Percentiles rank a stretch among this genome's conserved stretches.
phyloP scores from a whole-genome alignment of 345 rosid genomes.

The Salix dunnii region DNA sequence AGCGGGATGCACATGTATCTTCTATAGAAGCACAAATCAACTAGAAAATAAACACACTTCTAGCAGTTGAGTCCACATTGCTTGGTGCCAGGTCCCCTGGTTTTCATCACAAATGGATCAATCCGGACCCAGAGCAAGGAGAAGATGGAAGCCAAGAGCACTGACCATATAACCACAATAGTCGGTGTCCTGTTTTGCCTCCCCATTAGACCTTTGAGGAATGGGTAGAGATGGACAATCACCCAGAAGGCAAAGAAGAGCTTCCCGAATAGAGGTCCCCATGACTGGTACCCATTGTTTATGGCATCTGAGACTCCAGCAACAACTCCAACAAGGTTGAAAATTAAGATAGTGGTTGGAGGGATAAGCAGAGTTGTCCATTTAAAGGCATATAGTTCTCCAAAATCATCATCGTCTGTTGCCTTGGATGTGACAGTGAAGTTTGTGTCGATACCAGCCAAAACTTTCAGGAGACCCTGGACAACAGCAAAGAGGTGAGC shows the following conservation, averaged over 20 bases:
- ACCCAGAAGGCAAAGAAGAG: slow-evolving; percentile 95
- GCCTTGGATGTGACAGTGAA: slow-evolving; percentile 96
- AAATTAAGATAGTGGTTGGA: slow-evolving; percentile 87
- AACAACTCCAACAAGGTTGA: slow-evolving; percentile 91
- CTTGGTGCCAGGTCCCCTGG: slow-evolving; percentile 84
- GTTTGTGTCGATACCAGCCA: slow-evolving; percentile 90
- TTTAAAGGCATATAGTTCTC: slow-evolving; percentile 81
- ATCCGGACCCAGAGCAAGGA: slow-evolving; percentile 94
- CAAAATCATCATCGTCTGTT: slow-evolving; percentile 79
- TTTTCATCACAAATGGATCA: slow-evolving; percentile 86
- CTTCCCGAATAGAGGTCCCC: slow-evolving; percentile 96
- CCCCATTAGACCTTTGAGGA: slow-evolving; percentile 98
- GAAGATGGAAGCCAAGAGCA: slow-evolving; percentile 89
- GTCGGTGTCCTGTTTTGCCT: slow-evolving; percentile 94
- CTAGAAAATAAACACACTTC: slow-evolving; percentile 12
- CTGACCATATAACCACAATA: slow-evolving; percentile 93
- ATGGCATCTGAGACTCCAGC: slow-evolving; percentile 93
- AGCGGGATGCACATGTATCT: slow-evolving; percentile 25
- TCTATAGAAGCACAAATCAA: slow-evolving; percentile 23
- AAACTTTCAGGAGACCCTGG: slow-evolving; percentile 78
- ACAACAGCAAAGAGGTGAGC: slow-evolving; percentile 93
- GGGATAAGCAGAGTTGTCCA: slow-evolving; percentile 94
- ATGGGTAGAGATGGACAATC: slow-evolving; percentile 91
- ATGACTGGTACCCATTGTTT: slow-evolving; percentile 84
- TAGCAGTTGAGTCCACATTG: slow-evolving; percentile 89